A percentile compares a stretch with the other conserved stretches of the same genome.
Conservation (phyloP, 495 filamentous ascomycete genomes). For the Penicillium cosmopolitanum region DNA sequence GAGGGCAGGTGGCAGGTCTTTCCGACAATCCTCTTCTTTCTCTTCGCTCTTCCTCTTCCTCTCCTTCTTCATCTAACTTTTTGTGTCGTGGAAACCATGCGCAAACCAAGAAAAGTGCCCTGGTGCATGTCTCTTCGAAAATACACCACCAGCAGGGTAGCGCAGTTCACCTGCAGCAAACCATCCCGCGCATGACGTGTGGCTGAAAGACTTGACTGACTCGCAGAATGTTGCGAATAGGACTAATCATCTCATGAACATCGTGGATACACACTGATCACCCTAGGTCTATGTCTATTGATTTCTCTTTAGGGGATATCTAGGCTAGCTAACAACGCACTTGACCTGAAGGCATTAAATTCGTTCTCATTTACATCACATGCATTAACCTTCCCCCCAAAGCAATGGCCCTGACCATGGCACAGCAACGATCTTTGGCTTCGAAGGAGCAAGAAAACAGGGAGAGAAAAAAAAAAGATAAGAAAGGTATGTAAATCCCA, state of each 20-base stretch:
- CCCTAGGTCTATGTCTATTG: conserved; percentile 12
- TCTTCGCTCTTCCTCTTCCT: conserved; percentile 1
- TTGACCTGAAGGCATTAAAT: conserved; percentile 30
- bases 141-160: too few species aligned
- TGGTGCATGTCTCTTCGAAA: too few species aligned
- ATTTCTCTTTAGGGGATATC: conserved; percentile 3
- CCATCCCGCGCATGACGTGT: too few species aligned
- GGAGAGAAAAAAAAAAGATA: conserved; percentile 18
- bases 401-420: conserved; percentile 30
- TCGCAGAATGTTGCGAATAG: conserved; percentile 1
- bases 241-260: conserved; percentile 7
- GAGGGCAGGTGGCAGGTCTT: conserved; percentile 5
- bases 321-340: conserved; percentile 19
- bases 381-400: conserved; percentile 26
- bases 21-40: conserved; percentile 12
- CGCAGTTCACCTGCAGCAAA: too few species aligned
- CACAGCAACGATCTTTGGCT: conserved; percentile 25
- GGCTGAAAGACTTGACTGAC: not conserved
- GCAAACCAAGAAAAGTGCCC: not conserved
- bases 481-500: conserved; percentile 32
- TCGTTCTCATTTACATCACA: conserved; percentile 35
- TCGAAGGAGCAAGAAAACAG: conserved; percentile 15
- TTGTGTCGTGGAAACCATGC: not conserved
- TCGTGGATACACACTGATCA: not conserved
- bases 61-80: not conserved